Conservation (phyloP, 495 filamentous ascomycete genomes). For the Pseudoneurospora amorphoporcata region DNA sequence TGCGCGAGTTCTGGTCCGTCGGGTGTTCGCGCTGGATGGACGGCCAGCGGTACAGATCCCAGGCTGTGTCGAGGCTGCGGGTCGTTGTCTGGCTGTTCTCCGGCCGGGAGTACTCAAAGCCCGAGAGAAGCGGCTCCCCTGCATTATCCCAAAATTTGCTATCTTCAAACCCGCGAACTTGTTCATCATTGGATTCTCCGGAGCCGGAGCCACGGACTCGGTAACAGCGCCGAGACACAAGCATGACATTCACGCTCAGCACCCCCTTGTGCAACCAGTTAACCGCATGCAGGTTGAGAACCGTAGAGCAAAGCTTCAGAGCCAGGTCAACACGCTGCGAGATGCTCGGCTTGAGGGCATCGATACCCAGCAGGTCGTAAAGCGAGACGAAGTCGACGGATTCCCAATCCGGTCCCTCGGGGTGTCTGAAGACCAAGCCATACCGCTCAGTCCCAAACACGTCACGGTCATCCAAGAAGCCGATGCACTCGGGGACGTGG, state of each 20-base stretch:
- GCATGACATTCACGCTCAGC: conserved; percentile 41
- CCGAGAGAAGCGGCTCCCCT: conserved; percentile 10
- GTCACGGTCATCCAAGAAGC: conserved; percentile 21
- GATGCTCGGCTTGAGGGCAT: conserved; percentile 3
- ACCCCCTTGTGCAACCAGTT: conserved; percentile 52
- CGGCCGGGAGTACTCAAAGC: conserved; percentile 22
- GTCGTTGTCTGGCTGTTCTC: conserved; percentile 17
- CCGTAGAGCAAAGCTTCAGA: conserved; percentile 12
- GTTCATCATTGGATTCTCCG: neutral
- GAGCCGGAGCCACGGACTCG: no score
- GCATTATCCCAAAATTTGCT: neutral
- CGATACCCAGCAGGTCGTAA: conserved; percentile 10
- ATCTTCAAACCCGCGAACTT: no score
- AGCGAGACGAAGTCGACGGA: conserved; percentile 10
- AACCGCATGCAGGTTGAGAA: conserved; percentile 37
- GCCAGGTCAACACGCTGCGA: conserved; percentile 16
- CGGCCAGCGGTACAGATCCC: conserved; percentile 26
- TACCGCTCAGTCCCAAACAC: conserved; percentile 7
- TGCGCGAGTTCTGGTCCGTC: conserved; percentile 25
- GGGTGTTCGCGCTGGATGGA: conserved; percentile 17
- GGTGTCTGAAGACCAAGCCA: conserved; percentile 21
- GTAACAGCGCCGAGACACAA: no score
- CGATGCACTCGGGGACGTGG: conserved; percentile 17
- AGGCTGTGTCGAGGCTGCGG: conserved; percentile 16
- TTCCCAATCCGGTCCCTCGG: conserved; percentile 9